Base-by-base conservation (phyloP, 768 basidiomycete species). In the Suillus variegatus region DNA sequence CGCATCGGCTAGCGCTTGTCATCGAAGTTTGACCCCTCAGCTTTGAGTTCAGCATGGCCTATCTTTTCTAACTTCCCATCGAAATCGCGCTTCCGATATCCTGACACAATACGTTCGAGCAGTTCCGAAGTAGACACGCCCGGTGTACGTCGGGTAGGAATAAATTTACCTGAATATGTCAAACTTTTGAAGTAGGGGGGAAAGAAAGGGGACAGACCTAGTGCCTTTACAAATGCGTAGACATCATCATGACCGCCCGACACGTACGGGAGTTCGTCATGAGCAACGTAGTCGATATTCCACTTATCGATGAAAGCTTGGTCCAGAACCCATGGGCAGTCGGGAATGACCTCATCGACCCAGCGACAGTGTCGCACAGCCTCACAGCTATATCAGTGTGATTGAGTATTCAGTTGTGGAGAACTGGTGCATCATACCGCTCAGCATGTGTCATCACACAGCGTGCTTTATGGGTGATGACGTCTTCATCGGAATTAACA, bases 231-330 rank as follows among this genome's bases (percentile, higher is more conserved):
- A 69, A 87, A 90, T 4, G 80, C 80, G 74, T 98, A 99, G 0
- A 96, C 92, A 75, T 99, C 97, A 38, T 91, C 88, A 58, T 87
- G 83, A 2, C 91, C 93, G n/a, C 83, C 86, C 36, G 88, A 82
- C 3, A 84, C 85, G 71, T 99, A 99, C 0, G 95, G 93, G 61
- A 85, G 88, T 72, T 98, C 96, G 72, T 99, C 97, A 71, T 99
- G 97, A 3, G 96, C 96, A 55, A 99, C 91, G 71, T 98, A 99
- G 76, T 99, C 97, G 67, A 99, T 97, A 76, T 90, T 75, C 76
- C 92, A 88, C 76, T 90, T 90, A 54, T 92, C 85, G 28, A 99
- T 68, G 75, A 97, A 99, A 0, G 83, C 88, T 63, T 90, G 82
- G 69, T 90, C 88, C 65, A 99, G 82, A 47, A 94, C 81, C 97